These are phyloP conservation scores for Purpureocillium takamizusanense DNA, from an alignment of 2,329 filamentous ascomycete species.

Conservation along the genomic window DNA sequence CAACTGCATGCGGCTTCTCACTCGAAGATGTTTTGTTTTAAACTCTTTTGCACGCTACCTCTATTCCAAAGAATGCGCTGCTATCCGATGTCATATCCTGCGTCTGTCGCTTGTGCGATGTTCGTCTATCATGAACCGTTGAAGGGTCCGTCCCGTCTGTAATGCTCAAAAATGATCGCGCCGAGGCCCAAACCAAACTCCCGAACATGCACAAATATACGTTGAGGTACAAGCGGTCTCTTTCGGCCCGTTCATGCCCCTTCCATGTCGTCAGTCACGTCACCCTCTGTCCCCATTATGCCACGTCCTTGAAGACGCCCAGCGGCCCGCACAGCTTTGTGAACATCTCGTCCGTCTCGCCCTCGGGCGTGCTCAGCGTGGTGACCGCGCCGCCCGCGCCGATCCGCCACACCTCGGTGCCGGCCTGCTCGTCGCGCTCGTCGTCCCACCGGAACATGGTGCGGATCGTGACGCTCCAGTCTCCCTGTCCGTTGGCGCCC, in stretches of 20 bases:
- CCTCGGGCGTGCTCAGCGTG: slow-evolving; percentile 66
- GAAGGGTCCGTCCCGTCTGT: neutral
- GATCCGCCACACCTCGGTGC: slow-evolving; percentile 63
- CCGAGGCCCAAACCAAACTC: slow-evolving; percentile 13
- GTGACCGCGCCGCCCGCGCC: slow-evolving; percentile 90
- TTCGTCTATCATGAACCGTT: neutral
- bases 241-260: neutral
- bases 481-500: slow-evolving; percentile 73
- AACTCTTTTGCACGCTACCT: neutral
- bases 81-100: too few species aligned
- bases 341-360: slow-evolving; percentile 87
- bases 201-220: slow-evolving; percentile 18
- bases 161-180: too few species aligned
- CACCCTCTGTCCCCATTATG: slow-evolving; percentile 8
- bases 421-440: slow-evolving; percentile 27
- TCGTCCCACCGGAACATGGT: slow-evolving; percentile 68
- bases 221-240: slow-evolving; percentile 20
- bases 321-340: slow-evolving; percentile 57
- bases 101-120: neutral
- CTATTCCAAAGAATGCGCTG: too few species aligned
- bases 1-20: neutral
- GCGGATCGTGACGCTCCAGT: slow-evolving; percentile 87
- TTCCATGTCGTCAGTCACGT: neutral
- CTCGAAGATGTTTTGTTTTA: neutral
- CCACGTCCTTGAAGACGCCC: slow-evolving; percentile 35